Percentiles rank a stretch among this genome's conserved stretches.
These are phyloP conservation scores for Beauveria scarabaeidicola DNA, from an alignment of 2,329 filamentous ascomycete species.

Conservation along the genomic window DNA sequence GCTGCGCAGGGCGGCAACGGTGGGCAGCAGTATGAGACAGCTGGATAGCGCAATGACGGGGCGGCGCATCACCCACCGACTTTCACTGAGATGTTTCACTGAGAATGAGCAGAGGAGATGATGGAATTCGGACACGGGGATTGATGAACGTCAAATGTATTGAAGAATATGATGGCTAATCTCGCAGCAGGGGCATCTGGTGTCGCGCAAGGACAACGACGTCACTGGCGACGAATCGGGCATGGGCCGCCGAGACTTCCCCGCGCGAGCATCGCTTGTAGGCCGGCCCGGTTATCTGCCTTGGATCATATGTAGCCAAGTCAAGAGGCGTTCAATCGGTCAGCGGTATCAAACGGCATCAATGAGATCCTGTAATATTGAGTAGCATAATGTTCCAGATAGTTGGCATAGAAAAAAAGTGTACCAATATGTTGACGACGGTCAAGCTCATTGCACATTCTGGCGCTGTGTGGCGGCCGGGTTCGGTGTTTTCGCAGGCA, in stretches of 20 bases:
- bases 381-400: not conserved
- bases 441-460: not conserved
- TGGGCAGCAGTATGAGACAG: conserved; percentile 1
- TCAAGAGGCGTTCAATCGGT: not conserved
- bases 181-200: not conserved
- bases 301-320: not conserved
- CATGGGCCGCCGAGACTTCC: conserved; percentile 6
- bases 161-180: not conserved
- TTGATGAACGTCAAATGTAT: not conserved
- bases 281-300: not conserved
- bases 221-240: conserved; percentile 4
- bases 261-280: not conserved
- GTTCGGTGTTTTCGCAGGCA: conserved; percentile 1
- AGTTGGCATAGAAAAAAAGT: not conserved
- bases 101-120: not conserved
- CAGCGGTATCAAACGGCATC: not conserved
- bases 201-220: not conserved
- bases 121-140: not conserved
- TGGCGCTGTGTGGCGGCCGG: not conserved
- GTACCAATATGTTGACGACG: not conserved
- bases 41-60: conserved; percentile 5
- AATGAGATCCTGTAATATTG: not conserved
- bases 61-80: conserved; percentile 3
- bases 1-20: not conserved
- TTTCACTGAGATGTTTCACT: not conserved